phyloP scores from a whole-genome alignment of 495 filamentous ascomycete genomes.

The Xylaria longipes region DNA sequence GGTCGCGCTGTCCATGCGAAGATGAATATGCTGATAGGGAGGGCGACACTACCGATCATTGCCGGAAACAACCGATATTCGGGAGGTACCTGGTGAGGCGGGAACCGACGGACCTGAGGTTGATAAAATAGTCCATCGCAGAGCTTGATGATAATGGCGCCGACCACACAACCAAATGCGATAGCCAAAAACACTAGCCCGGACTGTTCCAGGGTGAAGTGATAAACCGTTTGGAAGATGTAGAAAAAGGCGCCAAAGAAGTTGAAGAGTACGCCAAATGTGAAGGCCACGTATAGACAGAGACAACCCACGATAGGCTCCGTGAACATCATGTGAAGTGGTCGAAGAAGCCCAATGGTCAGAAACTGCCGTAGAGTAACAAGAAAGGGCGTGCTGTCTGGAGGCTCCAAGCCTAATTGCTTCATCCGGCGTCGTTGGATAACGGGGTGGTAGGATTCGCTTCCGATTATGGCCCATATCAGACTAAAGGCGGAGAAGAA shows the following conservation, averaged over 20 bases:
- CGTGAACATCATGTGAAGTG: constrained; percentile 66
- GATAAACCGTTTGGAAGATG: constrained; percentile 58
- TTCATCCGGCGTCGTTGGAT: constrained; percentile 61
- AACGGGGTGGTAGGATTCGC: constrained; percentile 70
- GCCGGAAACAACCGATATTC: constrained; percentile 65
- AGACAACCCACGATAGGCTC: constrained; percentile 71
- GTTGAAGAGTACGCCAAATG: constrained; percentile 67
- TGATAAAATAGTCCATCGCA: constrained; percentile 53
- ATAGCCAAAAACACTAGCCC: constrained; percentile 68
- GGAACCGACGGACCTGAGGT: constrained; percentile 39
- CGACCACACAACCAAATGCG: constrained; percentile 61
- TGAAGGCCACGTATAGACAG: constrained; percentile 66
- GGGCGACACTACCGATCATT: constrained; percentile 63
- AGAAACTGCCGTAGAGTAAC: constrained; percentile 55
- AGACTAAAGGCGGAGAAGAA: constrained; percentile 54
- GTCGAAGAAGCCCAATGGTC: constrained; percentile 64
- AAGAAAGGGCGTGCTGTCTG: constrained; percentile 39
- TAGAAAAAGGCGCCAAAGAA: constrained; percentile 72
- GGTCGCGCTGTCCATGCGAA: constrained; percentile 54
- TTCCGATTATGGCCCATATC: constrained; percentile 49
- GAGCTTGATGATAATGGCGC: constrained; percentile 50
- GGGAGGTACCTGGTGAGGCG: constrained; percentile 46
- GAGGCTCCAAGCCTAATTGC: constrained; percentile 46
- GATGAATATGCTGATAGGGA: constrained; percentile 61
- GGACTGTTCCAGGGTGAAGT: constrained; percentile 53